Conservation (phyloP, 78 protist species). For the Dictyostelium brefeldianum region DNA sequence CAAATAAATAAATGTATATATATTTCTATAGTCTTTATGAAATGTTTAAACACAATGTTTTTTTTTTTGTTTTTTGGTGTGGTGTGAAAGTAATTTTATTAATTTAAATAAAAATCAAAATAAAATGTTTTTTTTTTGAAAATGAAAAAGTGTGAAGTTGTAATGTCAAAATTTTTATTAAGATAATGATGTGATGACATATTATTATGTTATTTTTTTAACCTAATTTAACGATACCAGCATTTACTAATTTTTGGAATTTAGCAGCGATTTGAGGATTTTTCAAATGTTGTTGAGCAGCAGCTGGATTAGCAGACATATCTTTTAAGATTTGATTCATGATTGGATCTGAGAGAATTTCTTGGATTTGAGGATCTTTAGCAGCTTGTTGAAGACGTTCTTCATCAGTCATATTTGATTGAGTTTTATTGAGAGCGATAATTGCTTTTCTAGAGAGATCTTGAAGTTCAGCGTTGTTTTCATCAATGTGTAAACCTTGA, state of each 20-base stretch:
- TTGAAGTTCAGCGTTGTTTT: slow-evolving; percentile 74
- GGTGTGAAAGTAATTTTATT: neutral
- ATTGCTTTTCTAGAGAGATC: slow-evolving; percentile 59
- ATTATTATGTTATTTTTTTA: neutral
- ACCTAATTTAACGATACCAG: slow-evolving; percentile 91
- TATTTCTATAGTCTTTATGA: too few relatives aligned
- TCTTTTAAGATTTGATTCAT: slow-evolving; percentile 89
- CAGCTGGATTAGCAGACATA: slow-evolving; percentile 85
- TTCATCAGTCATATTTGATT: slow-evolving; percentile 77
- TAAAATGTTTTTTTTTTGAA: neutral
- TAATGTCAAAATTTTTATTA: too few relatives aligned
- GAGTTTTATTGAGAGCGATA: slow-evolving; percentile 29
- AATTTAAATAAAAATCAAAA: neutral
- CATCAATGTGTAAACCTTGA: slow-evolving; percentile 86
- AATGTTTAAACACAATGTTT: neutral
- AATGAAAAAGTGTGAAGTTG: too few relatives aligned
- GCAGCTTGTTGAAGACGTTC: slow-evolving; percentile 87
- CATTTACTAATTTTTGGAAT: slow-evolving; percentile 91
- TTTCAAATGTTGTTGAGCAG: slow-evolving; percentile 77
- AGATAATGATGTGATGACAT: too few relatives aligned
- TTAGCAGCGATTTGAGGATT: slow-evolving; percentile 88
- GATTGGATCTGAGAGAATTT: slow-evolving; percentile 88
- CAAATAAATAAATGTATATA: neutral
- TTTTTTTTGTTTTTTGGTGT: too few relatives aligned
- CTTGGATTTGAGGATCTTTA: slow-evolving; percentile 93